Base-by-base conservation (phyloP, 768 basidiomycete species). In the Dendrothele bispora region DNA sequence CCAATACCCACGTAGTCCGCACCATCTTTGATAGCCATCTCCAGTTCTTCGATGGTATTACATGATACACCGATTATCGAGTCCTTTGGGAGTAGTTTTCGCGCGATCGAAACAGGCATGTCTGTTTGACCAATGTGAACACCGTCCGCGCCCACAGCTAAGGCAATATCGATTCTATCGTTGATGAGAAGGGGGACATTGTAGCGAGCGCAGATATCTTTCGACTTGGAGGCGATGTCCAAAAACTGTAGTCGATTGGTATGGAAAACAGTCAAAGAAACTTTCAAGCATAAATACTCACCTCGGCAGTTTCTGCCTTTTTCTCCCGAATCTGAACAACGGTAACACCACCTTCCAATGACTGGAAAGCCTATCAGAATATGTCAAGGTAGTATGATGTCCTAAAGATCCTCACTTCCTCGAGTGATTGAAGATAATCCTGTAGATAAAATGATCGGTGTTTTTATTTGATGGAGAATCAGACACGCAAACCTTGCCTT, bases 301-400 rank as follows among this genome's bases (percentile, higher is more conserved):
- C 91, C 67, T 93, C 88, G 20, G 77, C 77, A 0, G 92, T 95
- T 51, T 94, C 91, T 0, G 77, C 66, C 10, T 79, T 65, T 65
- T 98, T 98, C 66, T 98, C 95, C 29, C 93, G 78, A 15, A 95
- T 74, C 65, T 97, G 95, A 4, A 97, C 91, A 39, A 95, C 60
- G 1, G 91, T 93, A 1, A 95, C 92, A 2, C 93, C 94, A 8
- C 94, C 94, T 60, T 81, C 70, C 14, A 95, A 70, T 2, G 92
- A 76, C 91, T 93, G 51, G 12, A 51, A 26, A 17, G 22, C 34
- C 34, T 24, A 21, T 8, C 6, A 14, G 5, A 32, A 21, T 41
- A 32, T 15, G 4, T 24, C 35, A n/a, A 28, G 25, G 7, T 29
- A 40, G 32, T 34, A 40, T n/a, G 15, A 36, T n/a, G n/a, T 15